Evolutionary conservation across 2,329 filamentous ascomycete species (phyloP).

Genomic region (Colletotrichum cuscutae): DNA sequence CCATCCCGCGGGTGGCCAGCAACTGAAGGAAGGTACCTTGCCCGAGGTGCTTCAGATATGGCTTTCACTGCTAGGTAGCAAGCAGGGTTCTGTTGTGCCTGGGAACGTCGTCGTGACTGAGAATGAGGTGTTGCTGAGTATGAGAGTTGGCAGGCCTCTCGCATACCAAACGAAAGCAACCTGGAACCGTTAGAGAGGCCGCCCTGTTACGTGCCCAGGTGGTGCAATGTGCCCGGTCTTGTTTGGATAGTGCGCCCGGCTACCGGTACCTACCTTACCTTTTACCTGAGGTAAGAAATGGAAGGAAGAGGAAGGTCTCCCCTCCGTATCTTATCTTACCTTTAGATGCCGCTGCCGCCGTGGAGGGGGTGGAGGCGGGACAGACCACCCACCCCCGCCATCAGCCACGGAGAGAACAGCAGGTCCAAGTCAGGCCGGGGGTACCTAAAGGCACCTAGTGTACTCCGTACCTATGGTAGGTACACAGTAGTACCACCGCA

Average conservation of each 20-base stretch:
- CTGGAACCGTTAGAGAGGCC: not conserved
- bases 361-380: conserved; percentile 1
- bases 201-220: not conserved
- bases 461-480: too few species aligned
- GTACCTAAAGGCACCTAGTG: conserved; percentile 10
- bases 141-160: not conserved
- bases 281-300: not conserved
- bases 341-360: not conserved
- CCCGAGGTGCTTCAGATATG: not conserved
- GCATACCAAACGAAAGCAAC: not conserved
- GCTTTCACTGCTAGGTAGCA: not conserved
- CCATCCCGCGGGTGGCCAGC: conserved; percentile 1
- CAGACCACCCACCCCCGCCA: not conserved
- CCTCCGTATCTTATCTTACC: conserved; percentile 28
- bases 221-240: not conserved
- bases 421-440: too few species aligned
- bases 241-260: not conserved
- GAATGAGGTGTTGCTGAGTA: not conserved
- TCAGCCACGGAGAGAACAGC: too few species aligned
- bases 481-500: not conserved
- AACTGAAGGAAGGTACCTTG: not conserved
- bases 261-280: not conserved
- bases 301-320: conserved; percentile 21
- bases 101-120: not conserved
- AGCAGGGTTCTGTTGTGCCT: not conserved